These are phyloP conservation scores for Cucurbita moschata DNA, from an alignment of 306 rosid species.

Conservation along the genomic window DNA sequence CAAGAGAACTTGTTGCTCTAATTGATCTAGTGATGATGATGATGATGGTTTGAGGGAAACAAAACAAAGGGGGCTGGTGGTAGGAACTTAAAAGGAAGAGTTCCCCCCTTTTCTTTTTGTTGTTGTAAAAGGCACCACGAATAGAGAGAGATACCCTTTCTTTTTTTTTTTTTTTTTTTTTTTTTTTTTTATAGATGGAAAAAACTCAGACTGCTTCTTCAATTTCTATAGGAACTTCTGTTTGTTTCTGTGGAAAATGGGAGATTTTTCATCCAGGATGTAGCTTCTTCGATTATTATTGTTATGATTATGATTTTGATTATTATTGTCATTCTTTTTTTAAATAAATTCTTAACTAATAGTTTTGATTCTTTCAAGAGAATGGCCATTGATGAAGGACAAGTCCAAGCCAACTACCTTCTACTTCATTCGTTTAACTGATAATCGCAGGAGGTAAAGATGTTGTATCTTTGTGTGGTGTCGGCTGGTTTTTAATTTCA, in stretches of 20 bases:
- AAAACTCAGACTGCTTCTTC: not conserved
- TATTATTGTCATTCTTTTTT: not conserved
- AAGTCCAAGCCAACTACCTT: too few species aligned
- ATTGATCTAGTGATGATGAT: slow-evolving; percentile 4
- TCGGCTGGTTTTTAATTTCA: too few species aligned
- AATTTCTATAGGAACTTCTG: not conserved
- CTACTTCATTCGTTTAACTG: too few species aligned
- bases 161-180: not conserved
- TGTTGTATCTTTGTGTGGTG: slow-evolving; percentile 12
- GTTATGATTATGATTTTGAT: not conserved
- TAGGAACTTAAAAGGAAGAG: not conserved
- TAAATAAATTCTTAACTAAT: not conserved
- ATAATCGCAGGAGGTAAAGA: not conserved
- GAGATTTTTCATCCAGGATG: slow-evolving; percentile 4
- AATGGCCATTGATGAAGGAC: not conserved
- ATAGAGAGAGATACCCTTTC: slow-evolving; percentile 7
- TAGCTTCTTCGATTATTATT: not conserved
- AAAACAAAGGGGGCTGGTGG: not conserved
- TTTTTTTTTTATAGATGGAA: not conserved
- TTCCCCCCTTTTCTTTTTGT: not conserved
- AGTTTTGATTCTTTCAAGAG: not conserved
- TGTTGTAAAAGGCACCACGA: not conserved
- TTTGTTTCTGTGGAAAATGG: slow-evolving; percentile 1
- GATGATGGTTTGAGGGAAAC: not conserved
- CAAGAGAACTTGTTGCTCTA: slow-evolving; percentile 49